Base-by-base conservation (phyloP, 208 protist genomes). In the Endotrypanum monterogeii region DNA sequence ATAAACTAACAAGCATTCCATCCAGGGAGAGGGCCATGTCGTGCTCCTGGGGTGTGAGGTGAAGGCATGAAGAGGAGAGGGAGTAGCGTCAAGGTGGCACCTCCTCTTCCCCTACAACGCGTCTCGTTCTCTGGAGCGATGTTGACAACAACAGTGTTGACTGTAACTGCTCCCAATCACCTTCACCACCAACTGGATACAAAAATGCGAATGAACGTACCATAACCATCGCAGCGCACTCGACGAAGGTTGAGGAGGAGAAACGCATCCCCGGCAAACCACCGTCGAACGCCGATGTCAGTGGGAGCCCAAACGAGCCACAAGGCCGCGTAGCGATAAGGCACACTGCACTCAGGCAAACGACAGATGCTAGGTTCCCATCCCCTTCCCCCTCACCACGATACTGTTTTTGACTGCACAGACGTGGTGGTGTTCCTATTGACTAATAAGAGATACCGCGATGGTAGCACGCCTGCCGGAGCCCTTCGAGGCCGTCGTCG, bases 291-390 rank as follows among this genome's bases (percentile, higher is more conserved):
- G 68, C 68, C 0, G 76, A 70, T 23, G 30, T 75, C 46, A 41
- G 41, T 52, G 70, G 69, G 52, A 68, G 75, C 56, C 69, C 70
- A 57, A 63, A 39, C 60, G 56, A 57, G 3, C 69, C 76, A 16
- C 35, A 28, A n/a, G 54, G 66, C 52, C 61, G 52, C 23, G 69
- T 37, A 5, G 76, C 51, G 0, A 63, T 4, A 1, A 3, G 48
- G 18, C 73, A 79, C 11, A n/a, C 44, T n/a, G 52, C 75, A 39
- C 46, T 72, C 2, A 41, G 25, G 52, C 86, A 90, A 37, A 85
- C 32, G 9, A 80, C 86, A 50, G 83, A 90, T 32, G 51, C n/a
- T n/a, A n/a, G n/a, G n/a, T n/a, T n/a, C n/a, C n/a, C n/a, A n/a
- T n/a, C n/a, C n/a, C n/a, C n/a, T n/a, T n/a, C n/a, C n/a, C n/a